Conservation (phyloP, 495 filamentous ascomycete genomes). For the Xylaria longipes region DNA sequence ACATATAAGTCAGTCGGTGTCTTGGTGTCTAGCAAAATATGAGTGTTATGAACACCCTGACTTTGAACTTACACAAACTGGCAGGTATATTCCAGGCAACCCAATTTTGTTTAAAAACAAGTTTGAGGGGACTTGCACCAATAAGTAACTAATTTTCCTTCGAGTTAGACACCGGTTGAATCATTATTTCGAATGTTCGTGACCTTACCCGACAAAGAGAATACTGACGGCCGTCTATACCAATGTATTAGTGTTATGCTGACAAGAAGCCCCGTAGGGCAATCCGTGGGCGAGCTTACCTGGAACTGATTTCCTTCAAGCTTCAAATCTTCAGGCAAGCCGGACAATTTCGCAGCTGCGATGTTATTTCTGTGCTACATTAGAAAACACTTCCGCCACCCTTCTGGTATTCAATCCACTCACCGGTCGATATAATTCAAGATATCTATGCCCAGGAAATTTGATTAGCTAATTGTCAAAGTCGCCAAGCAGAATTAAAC, state of each 20-base stretch:
- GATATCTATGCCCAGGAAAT: conserved; percentile 63
- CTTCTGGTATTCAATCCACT: conserved; percentile 38
- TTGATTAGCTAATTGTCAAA: conserved; percentile 13
- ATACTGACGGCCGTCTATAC: conserved; percentile 66
- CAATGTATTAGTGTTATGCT: conserved; percentile 23
- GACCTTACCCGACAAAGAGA: conserved; percentile 73
- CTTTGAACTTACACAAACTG: conserved; percentile 49
- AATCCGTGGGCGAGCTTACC: conserved; percentile 36
- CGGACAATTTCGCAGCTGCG: conserved; percentile 58
- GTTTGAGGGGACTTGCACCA: conserved; percentile 68
- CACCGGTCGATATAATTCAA: conserved; percentile 79
- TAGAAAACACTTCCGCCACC: conserved; percentile 15
- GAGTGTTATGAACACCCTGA: neutral
- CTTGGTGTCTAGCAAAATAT: neutral
- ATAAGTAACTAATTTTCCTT: conserved; percentile 51
- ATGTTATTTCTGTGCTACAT: conserved; percentile 54
- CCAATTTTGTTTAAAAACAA: conserved; percentile 64
- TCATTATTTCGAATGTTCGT: neutral
- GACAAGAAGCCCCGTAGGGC: conserved; percentile 31
- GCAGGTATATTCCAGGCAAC: conserved; percentile 69
- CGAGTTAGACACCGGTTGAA: conserved; percentile 1
- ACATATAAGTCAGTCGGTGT: conserved; percentile 30
- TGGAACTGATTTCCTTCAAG: conserved; percentile 56
- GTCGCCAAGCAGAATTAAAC: neutral
- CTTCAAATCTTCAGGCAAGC: conserved; percentile 54